Base-by-base conservation (phyloP, 2,329 filamentous ascomycete species). In the Diplocarpon rosae region DNA sequence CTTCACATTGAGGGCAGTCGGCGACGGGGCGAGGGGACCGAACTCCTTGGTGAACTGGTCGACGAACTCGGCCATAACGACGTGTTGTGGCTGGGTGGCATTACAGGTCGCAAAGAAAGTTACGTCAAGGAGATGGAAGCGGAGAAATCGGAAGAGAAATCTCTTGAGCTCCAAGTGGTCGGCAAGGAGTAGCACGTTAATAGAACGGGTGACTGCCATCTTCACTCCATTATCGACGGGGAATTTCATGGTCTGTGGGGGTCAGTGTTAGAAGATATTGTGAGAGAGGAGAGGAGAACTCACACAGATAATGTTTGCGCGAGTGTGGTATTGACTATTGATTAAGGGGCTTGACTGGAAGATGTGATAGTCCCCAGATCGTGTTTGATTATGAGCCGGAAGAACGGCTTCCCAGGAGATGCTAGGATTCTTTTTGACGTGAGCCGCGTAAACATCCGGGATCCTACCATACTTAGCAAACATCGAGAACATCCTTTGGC, bases 401-500 rank as follows among this genome's bases (percentile, higher is more conserved):
- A 47, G 43, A 31, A 51, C 24, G 6, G 31, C 35, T n/a, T 35
- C 17, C 14, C 37, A 37, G 11, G 42, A n/a, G 31, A 35, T 7
- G n/a, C 27, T 35, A 13, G 43, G 35, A 16, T 43, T 34, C 36
- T 36, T 46, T 37, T 44, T 50, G 27, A 43, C 37, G 52, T 54
- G 55, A 35, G 55, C 50, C 24, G 13, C 29, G 10, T 54, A 20
- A 27, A 58, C 33, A 14, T 46, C 24, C 20, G 57, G 56, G 32
- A 55, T 56, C 11, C n/a, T 11, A n/a, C 53, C 55, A 35, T 40
- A 44, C 13, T 37, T 43, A 40, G 48, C 56, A 36, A 49, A 54
- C 50, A 54, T 56, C 11, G 47, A 50, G 32, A 56, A 59, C 9
- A 45, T 46, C 27, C 48, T 54, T 38, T 59, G 57, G 10, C 57